Percentiles rank a stretch among this genome's conserved stretches.
These are phyloP conservation scores for Clonostachys rosea DNA, from an alignment of 2,329 filamentous ascomycete genomes.

Conservation along the genomic window DNA sequence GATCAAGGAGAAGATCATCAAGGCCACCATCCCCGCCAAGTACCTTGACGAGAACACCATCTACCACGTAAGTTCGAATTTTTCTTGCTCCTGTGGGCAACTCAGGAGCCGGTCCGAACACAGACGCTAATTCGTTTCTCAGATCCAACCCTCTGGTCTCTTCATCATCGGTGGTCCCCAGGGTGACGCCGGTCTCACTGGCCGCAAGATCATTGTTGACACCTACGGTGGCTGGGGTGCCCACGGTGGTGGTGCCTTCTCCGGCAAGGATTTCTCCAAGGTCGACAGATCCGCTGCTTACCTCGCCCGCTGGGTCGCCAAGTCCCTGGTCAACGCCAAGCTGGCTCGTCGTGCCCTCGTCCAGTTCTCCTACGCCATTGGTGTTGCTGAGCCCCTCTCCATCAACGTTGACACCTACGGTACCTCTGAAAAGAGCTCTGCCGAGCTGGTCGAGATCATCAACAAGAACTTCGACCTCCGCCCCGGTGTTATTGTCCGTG, in stretches of 20 bases:
- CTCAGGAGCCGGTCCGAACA: neutral
- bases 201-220: slow-evolving; percentile 99
- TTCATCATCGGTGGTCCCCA: slow-evolving; percentile 99
- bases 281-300: slow-evolving; percentile 98
- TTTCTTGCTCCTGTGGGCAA: neutral
- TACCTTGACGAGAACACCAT: slow-evolving; percentile 90
- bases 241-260: slow-evolving; percentile 99
- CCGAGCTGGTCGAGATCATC: slow-evolving; percentile 94
- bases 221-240: slow-evolving; percentile 99
- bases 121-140: slow-evolving; percentile 5
- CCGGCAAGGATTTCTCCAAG: slow-evolving; percentile 99
- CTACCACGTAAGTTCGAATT: slow-evolving; percentile 72
- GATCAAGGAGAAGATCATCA: slow-evolving; percentile 96
- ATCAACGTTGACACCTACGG: slow-evolving; percentile 98
- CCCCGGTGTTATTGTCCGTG: slow-evolving; percentile 96
- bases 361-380: slow-evolving; percentile 98
- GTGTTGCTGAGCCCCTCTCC: slow-evolving; percentile 95
- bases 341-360: slow-evolving; percentile 91
- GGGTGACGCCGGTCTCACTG: slow-evolving; percentile 97
- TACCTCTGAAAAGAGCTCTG: slow-evolving; percentile 82
- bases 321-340: slow-evolving; percentile 87
- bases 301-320: slow-evolving; percentile 97
- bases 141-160: slow-evolving; percentile 93
- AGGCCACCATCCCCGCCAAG: slow-evolving; percentile 86
- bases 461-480: slow-evolving; percentile 95